Base-by-base conservation (phyloP, 1,284 basidiomycete species). In the Puccinia novopanici region DNA sequence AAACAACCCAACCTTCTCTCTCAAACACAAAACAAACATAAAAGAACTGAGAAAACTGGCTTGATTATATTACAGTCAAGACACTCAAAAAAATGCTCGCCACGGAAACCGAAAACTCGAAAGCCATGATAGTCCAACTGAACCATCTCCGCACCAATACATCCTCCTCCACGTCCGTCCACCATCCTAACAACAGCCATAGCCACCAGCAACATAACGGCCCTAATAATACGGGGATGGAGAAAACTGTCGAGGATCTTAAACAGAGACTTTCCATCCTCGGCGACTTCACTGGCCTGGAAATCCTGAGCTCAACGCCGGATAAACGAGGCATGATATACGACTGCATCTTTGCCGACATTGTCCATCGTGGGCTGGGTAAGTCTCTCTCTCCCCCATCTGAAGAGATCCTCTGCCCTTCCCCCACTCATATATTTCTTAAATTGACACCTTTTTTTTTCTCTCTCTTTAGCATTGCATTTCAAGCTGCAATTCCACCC, bases 401-500 rank as follows among this genome's bases (percentile, higher is more conserved):
- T 45, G 6, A 8, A 6, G 45, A 45, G 45, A 45, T 45, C n/a
- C n/a, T n/a, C n/a, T n/a, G n/a, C n/a, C n/a, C n/a, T n/a, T n/a
- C n/a, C n/a, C n/a, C n/a, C n/a, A n/a, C n/a, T n/a, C n/a, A n/a
- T n/a, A n/a, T 45, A 45, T 45, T 45, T 45, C 45, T 45, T 45
- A 67, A 12, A 37, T n/a, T 65, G 8, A 22, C 1, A 67, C 8
- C 24, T 42, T n/a, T 61, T 42, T 24, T 40, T 61, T 72, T 30
- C 0, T 48, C 17, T 71, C 40, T 79, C 24, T 52, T 52, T 22
- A 80, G 76, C 63, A 5, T 71, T 78, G 40, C 54, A 70, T 68
- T 80, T 80, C 48, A 80, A 80, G 65, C 42, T 80, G 22, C 78
- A 80, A 55, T 50, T 65, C 54, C 78, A 80, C 74, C 50, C 70